These are phyloP conservation scores for Trichoderma afroharzianum DNA, from an alignment of 2,329 filamentous ascomycete species.

Conservation along the genomic window DNA sequence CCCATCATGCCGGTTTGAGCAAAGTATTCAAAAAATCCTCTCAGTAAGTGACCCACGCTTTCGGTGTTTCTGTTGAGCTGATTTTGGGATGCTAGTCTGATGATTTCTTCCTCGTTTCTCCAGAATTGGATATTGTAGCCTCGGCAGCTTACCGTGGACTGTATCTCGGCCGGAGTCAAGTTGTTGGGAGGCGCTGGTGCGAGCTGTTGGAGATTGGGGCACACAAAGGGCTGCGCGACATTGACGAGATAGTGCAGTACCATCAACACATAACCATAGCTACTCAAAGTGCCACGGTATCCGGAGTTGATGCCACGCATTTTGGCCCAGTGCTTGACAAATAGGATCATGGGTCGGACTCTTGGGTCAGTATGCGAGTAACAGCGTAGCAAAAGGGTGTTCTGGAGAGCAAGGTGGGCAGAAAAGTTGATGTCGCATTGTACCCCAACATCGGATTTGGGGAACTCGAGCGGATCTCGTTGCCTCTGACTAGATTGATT, in stretches of 20 bases:
- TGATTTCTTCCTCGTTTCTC: conserved; percentile 69
- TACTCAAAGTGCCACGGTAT: conserved; percentile 81
- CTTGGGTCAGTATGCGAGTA: conserved; percentile 77
- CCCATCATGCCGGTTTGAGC: conserved; percentile 57
- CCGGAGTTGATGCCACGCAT: conserved; percentile 79
- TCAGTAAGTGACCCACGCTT: conserved; percentile 65
- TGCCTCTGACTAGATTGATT: conserved; percentile 53
- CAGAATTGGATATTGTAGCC: conserved; percentile 75
- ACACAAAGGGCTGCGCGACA: conserved; percentile 72
- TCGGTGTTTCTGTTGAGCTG: conserved; percentile 66
- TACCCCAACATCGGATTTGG: conserved; percentile 71
- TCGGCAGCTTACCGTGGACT: conserved; percentile 43
- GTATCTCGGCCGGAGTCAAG: conserved; percentile 23
- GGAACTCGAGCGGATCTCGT: conserved; percentile 67
- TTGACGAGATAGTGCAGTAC: conserved; percentile 88
- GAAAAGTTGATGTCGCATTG: conserved; percentile 93
- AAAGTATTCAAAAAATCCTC: conserved; percentile 87
- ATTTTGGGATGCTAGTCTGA: conserved; percentile 52
- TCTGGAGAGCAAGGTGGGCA: conserved; percentile 77
- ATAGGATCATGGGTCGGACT: conserved; percentile 74
- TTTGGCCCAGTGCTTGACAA: conserved; percentile 90
- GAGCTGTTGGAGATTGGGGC: conserved; percentile 73
- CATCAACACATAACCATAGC: conserved; percentile 91
- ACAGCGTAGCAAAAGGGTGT: conserved; percentile 76
- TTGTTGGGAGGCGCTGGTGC: conserved; percentile 41